These are phyloP conservation scores for Collybia mongolica DNA, from an alignment of 768 basidiomycete genomes.

Conservation along the genomic window DNA sequence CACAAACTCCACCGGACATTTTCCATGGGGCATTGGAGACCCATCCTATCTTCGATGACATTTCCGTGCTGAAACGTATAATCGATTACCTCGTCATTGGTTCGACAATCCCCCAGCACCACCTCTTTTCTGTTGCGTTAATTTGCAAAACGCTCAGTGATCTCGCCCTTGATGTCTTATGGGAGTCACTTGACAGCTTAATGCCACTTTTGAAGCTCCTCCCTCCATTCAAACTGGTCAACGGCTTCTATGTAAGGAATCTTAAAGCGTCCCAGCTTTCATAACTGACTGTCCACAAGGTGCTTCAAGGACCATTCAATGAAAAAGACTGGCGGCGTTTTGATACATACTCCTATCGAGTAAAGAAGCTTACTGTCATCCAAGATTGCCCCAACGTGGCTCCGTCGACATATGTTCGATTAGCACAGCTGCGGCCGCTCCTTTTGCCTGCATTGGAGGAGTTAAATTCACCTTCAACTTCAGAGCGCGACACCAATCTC, in stretches of 20 bases:
- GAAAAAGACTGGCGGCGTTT: slow-evolving; percentile 2
- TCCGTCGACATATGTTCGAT: neutral
- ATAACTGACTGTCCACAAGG: neutral
- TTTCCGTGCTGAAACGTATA: too few relatives aligned
- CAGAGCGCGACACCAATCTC: neutral
- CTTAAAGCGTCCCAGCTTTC: neutral
- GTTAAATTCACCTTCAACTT: neutral
- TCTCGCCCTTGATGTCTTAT: slow-evolving; percentile 9
- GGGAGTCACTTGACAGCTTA: slow-evolving; percentile 5
- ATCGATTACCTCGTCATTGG: too few relatives aligned
- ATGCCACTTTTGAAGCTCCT: slow-evolving; percentile 8
- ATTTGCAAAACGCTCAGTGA: slow-evolving; percentile 10
- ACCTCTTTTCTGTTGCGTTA: slow-evolving; percentile 3
- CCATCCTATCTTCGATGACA: too few relatives aligned
- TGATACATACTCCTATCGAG: neutral
- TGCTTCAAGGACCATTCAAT: slow-evolving; percentile 1
- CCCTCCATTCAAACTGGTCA: slow-evolving; percentile 1
- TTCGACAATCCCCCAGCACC: neutral
- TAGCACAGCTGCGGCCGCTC: neutral
- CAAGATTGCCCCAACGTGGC: neutral
- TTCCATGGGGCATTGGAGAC: too few relatives aligned
- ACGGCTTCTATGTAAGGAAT: slow-evolving; percentile 8
- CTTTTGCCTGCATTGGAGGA: slow-evolving; percentile 3
- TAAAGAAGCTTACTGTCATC: neutral
- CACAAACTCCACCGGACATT: too few relatives aligned